These are phyloP conservation scores for Blepharisma undulans DNA, from an alignment of 169 alveolate genomes.

Conservation along the genomic window DNA sequence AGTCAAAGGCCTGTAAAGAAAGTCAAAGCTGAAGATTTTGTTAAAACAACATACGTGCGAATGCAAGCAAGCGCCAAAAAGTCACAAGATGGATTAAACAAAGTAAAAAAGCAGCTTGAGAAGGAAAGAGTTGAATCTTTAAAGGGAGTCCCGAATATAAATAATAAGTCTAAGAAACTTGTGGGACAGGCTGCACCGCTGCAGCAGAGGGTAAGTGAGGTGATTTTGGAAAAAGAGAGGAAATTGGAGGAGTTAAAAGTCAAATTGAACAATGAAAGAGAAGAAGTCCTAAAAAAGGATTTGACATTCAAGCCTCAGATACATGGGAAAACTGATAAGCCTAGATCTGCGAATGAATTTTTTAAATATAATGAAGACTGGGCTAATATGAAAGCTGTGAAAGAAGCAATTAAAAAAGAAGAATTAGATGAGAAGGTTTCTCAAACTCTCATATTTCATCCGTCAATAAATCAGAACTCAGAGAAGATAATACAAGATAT, in stretches of 20 bases:
- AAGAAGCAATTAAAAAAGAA: background rate
- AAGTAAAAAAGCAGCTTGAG: background rate
- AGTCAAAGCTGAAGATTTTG: background rate
- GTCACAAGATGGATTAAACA: background rate
- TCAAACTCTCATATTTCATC: background rate
- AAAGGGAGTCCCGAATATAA: background rate
- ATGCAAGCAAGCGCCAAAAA: background rate
- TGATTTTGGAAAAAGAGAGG: background rate
- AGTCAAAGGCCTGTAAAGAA: background rate
- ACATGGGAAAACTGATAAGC: background rate
- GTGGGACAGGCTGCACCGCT: background rate
- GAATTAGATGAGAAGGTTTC: background rate
- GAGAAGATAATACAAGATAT: background rate
- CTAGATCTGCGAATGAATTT: background rate
- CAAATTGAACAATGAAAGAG: background rate
- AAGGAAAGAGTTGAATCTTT: background rate
- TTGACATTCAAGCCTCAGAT: constrained; percentile 4
- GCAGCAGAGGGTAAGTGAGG: background rate
- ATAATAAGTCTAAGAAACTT: background rate
- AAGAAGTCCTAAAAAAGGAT: background rate
- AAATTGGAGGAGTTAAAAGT: background rate
- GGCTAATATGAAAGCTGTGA: background rate
- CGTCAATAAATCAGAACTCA: background rate
- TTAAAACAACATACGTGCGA: background rate
- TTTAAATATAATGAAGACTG: background rate